A percentile compares a stretch with the other conserved stretches of the same genome.
These are phyloP conservation scores for Ophiostoma sp. DNA, from an alignment of 2,329 filamentous ascomycete species.

Conservation along the genomic window DNA sequence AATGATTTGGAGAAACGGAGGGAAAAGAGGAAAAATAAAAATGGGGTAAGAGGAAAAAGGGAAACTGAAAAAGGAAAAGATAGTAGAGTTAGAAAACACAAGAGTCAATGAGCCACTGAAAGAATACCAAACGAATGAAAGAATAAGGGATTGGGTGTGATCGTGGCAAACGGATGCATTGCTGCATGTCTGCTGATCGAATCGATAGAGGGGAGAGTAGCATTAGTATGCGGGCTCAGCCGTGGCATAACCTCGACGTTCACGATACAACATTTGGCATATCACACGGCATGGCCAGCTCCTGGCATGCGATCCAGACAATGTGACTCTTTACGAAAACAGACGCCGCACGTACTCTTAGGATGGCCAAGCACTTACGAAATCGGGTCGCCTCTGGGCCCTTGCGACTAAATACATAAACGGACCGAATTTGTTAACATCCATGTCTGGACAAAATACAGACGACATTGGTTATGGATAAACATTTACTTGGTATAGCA, in stretches of 20 bases:
- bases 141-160: not conserved
- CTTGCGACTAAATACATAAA: not conserved
- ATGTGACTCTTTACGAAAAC: not conserved
- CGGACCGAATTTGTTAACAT: slow-evolving; percentile 1
- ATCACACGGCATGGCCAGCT: not conserved
- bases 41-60: not conserved
- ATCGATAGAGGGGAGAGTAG: slow-evolving; percentile 8
- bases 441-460: not conserved
- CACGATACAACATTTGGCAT: not conserved
- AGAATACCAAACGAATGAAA: not conserved
- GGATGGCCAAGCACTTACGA: not conserved
- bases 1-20: not conserved
- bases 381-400: not conserved
- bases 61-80: not conserved
- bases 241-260: not conserved
- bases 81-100: not conserved
- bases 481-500: not conserved
- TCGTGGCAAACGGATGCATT: not conserved
- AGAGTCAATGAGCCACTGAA: too few species aligned
- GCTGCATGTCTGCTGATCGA: slow-evolving; percentile 1
- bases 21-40: not conserved
- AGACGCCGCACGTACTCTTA: not conserved
- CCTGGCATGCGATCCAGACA: not conserved
- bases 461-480: slow-evolving; percentile 3
- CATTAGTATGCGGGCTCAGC: not conserved